phyloP scores from a whole-genome alignment of 371 early-diverging fungal genomes.

The Mucor irregularis region DNA sequence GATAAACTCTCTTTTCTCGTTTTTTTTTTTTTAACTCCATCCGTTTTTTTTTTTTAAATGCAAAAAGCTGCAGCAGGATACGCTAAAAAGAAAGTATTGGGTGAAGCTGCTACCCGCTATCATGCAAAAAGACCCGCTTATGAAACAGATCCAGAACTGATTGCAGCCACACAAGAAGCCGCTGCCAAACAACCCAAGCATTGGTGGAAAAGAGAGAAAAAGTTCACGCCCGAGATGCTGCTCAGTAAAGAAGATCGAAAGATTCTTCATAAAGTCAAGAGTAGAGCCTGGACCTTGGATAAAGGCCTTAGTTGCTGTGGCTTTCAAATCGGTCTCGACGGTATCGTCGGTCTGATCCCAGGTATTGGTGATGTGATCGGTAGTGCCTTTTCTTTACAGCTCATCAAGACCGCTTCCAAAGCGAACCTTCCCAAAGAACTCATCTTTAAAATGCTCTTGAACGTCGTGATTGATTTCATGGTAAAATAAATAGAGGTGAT shows the following conservation, averaged over 20 bases:
- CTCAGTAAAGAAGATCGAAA: conserved; percentile 32
- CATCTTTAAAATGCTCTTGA: conserved; percentile 41
- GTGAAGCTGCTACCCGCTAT: conserved; percentile 2
- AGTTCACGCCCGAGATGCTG: conserved; percentile 32
- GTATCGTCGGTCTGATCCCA: conserved; percentile 50
- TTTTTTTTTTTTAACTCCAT: neutral
- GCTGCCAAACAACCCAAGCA: conserved; percentile 11
- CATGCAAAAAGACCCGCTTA: conserved; percentile 1
- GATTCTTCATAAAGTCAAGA: conserved; percentile 34
- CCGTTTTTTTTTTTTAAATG: neutral
- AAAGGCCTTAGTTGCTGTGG: conserved; percentile 47
- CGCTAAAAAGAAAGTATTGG: conserved; percentile 16
- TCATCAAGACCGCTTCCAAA: conserved; percentile 34
- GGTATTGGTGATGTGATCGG: conserved; percentile 49
- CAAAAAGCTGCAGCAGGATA: conserved; percentile 12
- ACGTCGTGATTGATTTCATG: conserved; percentile 49
- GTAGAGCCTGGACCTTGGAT: conserved; percentile 38
- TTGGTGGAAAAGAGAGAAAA: conserved; percentile 32
- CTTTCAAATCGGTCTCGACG: conserved; percentile 46
- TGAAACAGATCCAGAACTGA: conserved; percentile 23
- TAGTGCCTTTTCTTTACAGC: conserved; percentile 29
- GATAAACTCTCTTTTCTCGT: neutral
- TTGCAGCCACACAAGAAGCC: conserved; percentile 21
- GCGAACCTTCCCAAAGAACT: conserved; percentile 43
- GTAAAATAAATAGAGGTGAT: conserved; percentile 16